Percentiles rank a stretch among this genome's conserved stretches.
phyloP scores from a whole-genome alignment of 352 stramenopile genomes.

The Phytophthora ohioensis region DNA sequence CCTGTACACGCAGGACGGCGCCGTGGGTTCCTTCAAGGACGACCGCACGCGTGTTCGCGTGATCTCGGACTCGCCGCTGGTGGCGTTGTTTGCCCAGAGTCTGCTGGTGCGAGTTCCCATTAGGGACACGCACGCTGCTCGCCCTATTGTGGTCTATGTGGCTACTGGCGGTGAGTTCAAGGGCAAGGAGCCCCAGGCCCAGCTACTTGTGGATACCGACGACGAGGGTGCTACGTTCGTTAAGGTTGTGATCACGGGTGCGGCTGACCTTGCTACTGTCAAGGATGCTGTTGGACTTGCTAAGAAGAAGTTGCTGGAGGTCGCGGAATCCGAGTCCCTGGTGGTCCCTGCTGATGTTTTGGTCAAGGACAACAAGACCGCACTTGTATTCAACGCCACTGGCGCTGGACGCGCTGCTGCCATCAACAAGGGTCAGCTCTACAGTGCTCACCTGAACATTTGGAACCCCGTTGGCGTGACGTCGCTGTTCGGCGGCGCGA shows the following conservation, averaged over 20 bases:
- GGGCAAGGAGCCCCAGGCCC: slow-evolving; percentile 61
- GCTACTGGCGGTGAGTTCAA: slow-evolving; percentile 71
- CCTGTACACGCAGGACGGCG: slow-evolving; percentile 81
- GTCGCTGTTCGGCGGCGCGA: slow-evolving; percentile 74
- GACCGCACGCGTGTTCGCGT: slow-evolving; percentile 80
- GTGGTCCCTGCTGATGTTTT: slow-evolving; percentile 66
- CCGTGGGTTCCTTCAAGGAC: slow-evolving; percentile 80
- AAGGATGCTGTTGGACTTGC: slow-evolving; percentile 66
- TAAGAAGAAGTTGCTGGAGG: slow-evolving; percentile 78
- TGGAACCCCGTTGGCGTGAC: slow-evolving; percentile 76
- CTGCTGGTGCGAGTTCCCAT: slow-evolving; percentile 74
- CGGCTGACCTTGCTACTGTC: slow-evolving; percentile 59
- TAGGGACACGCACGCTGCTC: slow-evolving; percentile 72
- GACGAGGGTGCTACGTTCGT: slow-evolving; percentile 68
- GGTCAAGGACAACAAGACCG: slow-evolving; percentile 69
- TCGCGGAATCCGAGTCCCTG: slow-evolving; percentile 60
- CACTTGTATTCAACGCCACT: slow-evolving; percentile 76
- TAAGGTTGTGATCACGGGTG: slow-evolving; percentile 78
- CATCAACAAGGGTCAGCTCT: slow-evolving; percentile 70
- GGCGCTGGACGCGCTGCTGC: slow-evolving; percentile 60
- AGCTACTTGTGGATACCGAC: slow-evolving; percentile 72
- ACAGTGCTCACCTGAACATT: slow-evolving; percentile 75
- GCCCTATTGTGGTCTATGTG: slow-evolving; percentile 83
- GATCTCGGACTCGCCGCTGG: slow-evolving; percentile 79
- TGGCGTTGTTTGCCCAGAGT: slow-evolving; percentile 77